Evolutionary conservation across 2,329 filamentous ascomycete species (phyloP).

Genomic region (Helminthosporium solani): DNA sequence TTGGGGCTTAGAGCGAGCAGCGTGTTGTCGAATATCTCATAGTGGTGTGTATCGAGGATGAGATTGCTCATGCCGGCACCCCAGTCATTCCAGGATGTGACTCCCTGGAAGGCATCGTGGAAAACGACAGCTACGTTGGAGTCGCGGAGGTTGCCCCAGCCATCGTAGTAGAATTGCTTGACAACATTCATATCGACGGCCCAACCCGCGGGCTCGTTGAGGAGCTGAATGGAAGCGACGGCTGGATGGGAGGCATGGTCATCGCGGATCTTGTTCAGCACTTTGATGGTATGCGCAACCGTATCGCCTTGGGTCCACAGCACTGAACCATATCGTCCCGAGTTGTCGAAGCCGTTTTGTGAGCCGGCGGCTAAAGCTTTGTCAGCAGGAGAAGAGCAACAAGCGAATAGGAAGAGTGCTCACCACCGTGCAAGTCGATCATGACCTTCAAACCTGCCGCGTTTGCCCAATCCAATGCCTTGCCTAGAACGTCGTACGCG

Average conservation of each 20-base stretch:
- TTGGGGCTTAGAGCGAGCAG: conserved; percentile 41
- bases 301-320: conserved; percentile 49
- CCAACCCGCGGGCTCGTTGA: conserved; percentile 51
- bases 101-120: conserved; percentile 51
- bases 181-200: conserved; percentile 46
- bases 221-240: conserved; percentile 49
- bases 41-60: conserved; percentile 51
- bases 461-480: conserved; percentile 61
- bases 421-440: conserved; percentile 67
- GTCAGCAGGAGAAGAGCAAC: conserved; percentile 5
- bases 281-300: conserved; percentile 43
- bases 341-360: conserved; percentile 70
- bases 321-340: conserved; percentile 54
- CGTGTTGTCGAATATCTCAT: conserved; percentile 48
- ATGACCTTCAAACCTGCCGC: conserved; percentile 62
- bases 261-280: conserved; percentile 50
- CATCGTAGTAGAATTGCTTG: conserved; percentile 51
- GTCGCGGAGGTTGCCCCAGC: conserved; percentile 48
- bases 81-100: conserved; percentile 47
- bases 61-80: conserved; percentile 48
- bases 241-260: conserved; percentile 48
- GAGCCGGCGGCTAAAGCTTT: conserved; percentile 53
- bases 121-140: conserved; percentile 47
- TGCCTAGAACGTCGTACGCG: conserved; percentile 58
- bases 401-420: conserved; percentile 21